phyloP scores from a whole-genome alignment of 2,329 filamentous ascomycete species.

The Didymella pomorum region DNA sequence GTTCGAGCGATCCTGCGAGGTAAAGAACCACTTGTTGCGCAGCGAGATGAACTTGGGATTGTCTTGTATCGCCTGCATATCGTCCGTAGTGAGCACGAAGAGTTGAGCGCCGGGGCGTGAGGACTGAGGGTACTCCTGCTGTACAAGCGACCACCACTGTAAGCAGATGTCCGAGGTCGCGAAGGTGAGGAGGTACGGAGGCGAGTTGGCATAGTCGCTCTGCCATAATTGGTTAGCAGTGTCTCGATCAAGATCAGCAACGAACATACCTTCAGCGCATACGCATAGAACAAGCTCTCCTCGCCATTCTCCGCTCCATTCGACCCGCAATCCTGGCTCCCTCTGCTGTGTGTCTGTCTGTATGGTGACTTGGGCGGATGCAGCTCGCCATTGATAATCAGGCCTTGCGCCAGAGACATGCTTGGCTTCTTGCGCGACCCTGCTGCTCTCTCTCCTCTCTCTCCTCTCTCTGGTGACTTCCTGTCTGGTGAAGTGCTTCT shows the following conservation, averaged over 20 bases:
- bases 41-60: constrained; percentile 40
- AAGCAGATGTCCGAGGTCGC: constrained; percentile 41
- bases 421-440: constrained; percentile 42
- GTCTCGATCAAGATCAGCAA: constrained; percentile 3
- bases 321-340: constrained; percentile 8
- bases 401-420: constrained; percentile 47
- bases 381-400: constrained; percentile 46
- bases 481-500: constrained; percentile 34
- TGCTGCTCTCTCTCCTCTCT: constrained; percentile 20
- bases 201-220: constrained; percentile 44
- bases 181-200: constrained; percentile 48
- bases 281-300: constrained; percentile 46
- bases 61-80: constrained; percentile 46
- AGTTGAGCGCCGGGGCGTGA: constrained; percentile 44
- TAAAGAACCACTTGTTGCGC: constrained; percentile 48
- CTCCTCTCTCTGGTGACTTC: constrained; percentile 31
- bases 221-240: constrained; percentile 25
- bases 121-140: constrained; percentile 41
- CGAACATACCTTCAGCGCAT: constrained; percentile 44
- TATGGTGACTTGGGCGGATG: constrained; percentile 31
- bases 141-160: constrained; percentile 48
- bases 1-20: constrained; percentile 34
- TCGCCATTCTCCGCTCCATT: constrained; percentile 23
- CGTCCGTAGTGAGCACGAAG: constrained; percentile 47
- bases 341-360: constrained; percentile 20